Conservation (phyloP, 208 protist genomes). For the Trypanosoma brucei region DNA sequence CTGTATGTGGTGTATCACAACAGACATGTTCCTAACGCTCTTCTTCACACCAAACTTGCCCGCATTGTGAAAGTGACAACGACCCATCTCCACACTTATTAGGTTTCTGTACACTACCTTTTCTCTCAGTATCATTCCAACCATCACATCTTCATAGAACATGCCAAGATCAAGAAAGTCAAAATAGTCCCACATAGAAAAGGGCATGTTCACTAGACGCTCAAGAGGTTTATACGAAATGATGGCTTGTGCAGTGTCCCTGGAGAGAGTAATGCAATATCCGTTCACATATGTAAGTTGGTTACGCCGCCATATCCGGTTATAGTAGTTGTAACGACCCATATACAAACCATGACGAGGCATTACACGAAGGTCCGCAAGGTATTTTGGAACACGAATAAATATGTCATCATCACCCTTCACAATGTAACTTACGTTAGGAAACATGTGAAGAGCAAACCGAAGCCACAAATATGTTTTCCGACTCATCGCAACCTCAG, state of each 20-base stretch:
- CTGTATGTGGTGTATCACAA: slow-evolving; percentile 3
- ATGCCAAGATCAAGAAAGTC: slow-evolving; percentile 5
- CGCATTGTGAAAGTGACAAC: slow-evolving; percentile 4
- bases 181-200: neutral
- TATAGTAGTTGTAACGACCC: neutral
- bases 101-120: neutral
- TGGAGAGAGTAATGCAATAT: slow-evolving; percentile 3
- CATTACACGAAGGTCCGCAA: slow-evolving; percentile 6
- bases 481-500: slow-evolving; percentile 26
- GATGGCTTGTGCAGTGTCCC: neutral
- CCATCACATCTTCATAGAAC: slow-evolving; percentile 15
- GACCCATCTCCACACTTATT: neutral
- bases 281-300: neutral
- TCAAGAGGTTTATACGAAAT: neutral
- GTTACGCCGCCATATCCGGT: neutral
- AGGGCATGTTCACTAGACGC: slow-evolving; percentile 6
- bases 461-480: slow-evolving; percentile 11
- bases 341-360: slow-evolving; percentile 1
- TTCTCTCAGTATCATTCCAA: slow-evolving; percentile 4
- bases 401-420: slow-evolving; percentile 16
- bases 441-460: slow-evolving; percentile 10
- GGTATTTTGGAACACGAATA: slow-evolving; percentile 8
- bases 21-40: neutral
- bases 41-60: neutral
- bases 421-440: neutral